Evolutionary conservation across 352 stramenopile species (phyloP), one percentile per base, ranked within the genome.

Genomic region (Phytophthora fragariaefolia): DNA sequence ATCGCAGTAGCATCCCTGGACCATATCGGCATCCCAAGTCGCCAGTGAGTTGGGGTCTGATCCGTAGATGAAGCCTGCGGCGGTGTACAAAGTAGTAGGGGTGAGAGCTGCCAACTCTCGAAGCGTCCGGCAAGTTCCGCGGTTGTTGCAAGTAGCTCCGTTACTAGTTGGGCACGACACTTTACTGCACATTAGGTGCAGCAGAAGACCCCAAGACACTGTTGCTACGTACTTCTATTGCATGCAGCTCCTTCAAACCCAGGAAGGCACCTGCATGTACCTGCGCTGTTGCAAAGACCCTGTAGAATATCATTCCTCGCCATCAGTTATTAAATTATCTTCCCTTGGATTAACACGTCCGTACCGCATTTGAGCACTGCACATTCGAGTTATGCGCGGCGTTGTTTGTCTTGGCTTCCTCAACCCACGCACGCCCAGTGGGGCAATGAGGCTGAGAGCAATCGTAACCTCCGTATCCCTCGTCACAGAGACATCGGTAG

Each of bases 21-120:
- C 66, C 74, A 92, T 90, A 60, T 97, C 73, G 18, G 85, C 85
- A 58, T 98, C 93, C 93, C 93, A 98, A 4, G 91, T 97, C 7
- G 66, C 53, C 6, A 83, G 56, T 9, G 83, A 65, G 40, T 97
- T 97, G 4, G 78, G 70, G 34, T 96, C 82, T 0, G 61, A 73
- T 42, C 91, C 91, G 61, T 97, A 97, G 1, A 80, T 69, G 34
- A 86, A 86, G 1, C 67, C 78, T 15, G 76, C 70, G 6, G 71
- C 56, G 1, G 59, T 60, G 23, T 80, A 88, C 4, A 66, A 60
- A 10, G 55, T 13, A 2, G 80, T 87, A 36, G 72, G 75, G 1
- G 80, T 89, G 23, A 85, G 59, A 5, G 68, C 75, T n/a, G 85
- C 83, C 10, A 93, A 52, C 46, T 92, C 76, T 40, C 75, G 66